Evolutionary conservation across 1,284 basidiomycete genomes (phyloP), one percentile per base, ranked within the genome.

Genomic region (Sanghuangporus sanghuang): DNA sequence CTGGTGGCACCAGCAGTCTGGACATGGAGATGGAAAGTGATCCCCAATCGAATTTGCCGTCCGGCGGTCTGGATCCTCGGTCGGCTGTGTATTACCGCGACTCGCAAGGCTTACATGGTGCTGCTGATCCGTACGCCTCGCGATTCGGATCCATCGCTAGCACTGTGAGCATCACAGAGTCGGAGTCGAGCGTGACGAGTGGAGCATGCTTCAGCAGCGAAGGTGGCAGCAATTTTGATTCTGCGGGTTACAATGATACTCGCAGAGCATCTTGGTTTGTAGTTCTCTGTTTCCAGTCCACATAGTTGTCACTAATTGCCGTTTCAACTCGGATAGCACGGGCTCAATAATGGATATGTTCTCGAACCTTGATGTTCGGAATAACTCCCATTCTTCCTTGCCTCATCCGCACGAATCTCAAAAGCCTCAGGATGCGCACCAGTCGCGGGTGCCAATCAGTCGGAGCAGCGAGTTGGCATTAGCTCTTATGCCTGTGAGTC

Each of bases 91-190:
- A 59, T 42, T 64, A 55, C 58, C 35, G 32, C 36, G 63, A 63
- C 35, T 9, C 50, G 12, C 49, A 44, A 23, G 50, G 50, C 32
- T 14, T 49, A n/a, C 48, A 56, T 50, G 57, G 57, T 38, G 62
- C 18, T 23, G 18, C 40, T 8, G 58, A 76, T 18, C 77, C 80
- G 11, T 84, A 80, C 67, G 74, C 73, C 50, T 83, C 83, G 39
- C 75, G 86, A 65, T 86, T 85, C 67, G 80, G 83, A 3, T 86
- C 85, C 1, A 80, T 87, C 64, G 80, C 81, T 7, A 85, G 84
- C 11, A 73, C 84, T 49, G 80, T 79, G 9, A 83, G 81, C 42
- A 85, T 82, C 69, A 49, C 64, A 11, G 65, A 66, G 36, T 63
- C 61, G 42, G 84, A 86, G 55, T 83, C 84, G 0, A 85, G 83